phyloP scores from a whole-genome alignment of 129 eudicot genomes.

The Mikania micrantha region DNA sequence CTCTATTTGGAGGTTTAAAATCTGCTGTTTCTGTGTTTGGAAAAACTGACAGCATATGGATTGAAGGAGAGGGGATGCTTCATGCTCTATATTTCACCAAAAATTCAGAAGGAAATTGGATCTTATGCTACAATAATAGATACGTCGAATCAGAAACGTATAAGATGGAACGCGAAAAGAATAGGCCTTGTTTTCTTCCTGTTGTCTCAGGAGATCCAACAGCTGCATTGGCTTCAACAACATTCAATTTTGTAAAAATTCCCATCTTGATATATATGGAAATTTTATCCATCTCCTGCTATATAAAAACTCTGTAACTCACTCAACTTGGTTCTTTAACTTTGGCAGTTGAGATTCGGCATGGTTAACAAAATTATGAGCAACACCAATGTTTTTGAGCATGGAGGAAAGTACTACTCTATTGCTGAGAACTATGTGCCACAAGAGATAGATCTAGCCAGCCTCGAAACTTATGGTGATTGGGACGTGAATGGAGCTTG shows the following conservation, averaged over 20 bases:
- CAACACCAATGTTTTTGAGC: slow-evolving; percentile 34
- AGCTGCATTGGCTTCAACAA: slow-evolving; percentile 16
- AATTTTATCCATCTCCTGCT: too few species aligned
- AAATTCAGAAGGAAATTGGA: slow-evolving; percentile 14
- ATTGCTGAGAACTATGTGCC: slow-evolving; percentile 22
- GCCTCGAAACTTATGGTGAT: slow-evolving; percentile 19
- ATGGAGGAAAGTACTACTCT: slow-evolving; percentile 29
- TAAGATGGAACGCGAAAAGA: slow-evolving; percentile 12
- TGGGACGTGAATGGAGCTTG: slow-evolving; percentile 20
- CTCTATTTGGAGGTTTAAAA: slow-evolving; percentile 27
- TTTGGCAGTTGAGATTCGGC: slow-evolving; percentile 35
- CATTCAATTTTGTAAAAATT: slow-evolving; percentile 4
- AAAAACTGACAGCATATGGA: slow-evolving; percentile 19
- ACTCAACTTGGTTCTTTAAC: neutral
- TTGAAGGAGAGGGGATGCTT: slow-evolving; percentile 36
- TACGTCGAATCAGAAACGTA: slow-evolving; percentile 25
- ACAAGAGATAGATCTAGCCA: slow-evolving; percentile 23
- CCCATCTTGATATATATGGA: neutral
- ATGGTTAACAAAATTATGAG: slow-evolving; percentile 4
- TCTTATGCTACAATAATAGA: slow-evolving; percentile 17
- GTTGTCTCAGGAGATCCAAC: slow-evolving; percentile 18
- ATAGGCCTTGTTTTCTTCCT: slow-evolving; percentile 25
- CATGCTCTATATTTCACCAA: slow-evolving; percentile 30
- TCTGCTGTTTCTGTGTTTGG: slow-evolving; percentile 19
- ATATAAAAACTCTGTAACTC: too few species aligned